A percentile compares a stretch with the other conserved stretches of the same genome.
Conservation (phyloP, 768 basidiomycete species). For the Xerocomellus amylosporus region DNA sequence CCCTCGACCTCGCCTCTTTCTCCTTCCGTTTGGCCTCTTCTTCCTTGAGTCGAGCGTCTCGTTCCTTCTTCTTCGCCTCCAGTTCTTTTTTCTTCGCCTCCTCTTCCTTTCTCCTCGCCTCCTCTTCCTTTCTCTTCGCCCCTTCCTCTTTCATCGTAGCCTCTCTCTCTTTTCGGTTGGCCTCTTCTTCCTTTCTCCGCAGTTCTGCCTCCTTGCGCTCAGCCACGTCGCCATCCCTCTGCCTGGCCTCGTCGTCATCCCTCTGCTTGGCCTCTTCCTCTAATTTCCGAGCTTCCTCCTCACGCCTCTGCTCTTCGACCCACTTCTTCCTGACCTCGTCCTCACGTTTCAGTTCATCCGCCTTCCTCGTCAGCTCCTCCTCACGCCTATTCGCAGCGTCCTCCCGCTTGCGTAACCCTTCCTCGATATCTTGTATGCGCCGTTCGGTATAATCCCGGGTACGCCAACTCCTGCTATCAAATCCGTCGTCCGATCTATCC, state of each 20-base stretch:
- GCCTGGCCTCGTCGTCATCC: constrained; percentile 25
- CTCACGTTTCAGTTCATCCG: constrained; percentile 35
- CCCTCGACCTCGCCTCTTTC: constrained; percentile 19
- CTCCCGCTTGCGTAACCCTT: constrained; percentile 31
- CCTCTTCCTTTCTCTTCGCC: constrained; percentile 24
- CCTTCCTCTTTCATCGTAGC: constrained; percentile 26
- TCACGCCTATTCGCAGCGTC: constrained; percentile 35
- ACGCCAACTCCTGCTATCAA: constrained; percentile 32
- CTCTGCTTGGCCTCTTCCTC: constrained; percentile 29
- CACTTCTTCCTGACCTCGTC: constrained; percentile 26
- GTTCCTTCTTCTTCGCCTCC: constrained; percentile 18
- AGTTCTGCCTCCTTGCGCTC: constrained; percentile 29
- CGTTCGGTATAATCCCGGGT: constrained; percentile 32
- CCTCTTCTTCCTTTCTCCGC: constrained; percentile 34
- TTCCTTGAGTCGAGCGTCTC: constrained; percentile 18
- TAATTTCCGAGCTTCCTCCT: constrained; percentile 25
- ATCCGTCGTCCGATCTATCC: constrained; percentile 29
- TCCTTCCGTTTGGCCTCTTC: constrained; percentile 32
- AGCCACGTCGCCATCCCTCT: constrained; percentile 23
- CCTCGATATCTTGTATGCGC: constrained; percentile 33
- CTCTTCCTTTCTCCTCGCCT: constrained; percentile 30
- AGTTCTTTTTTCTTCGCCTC: constrained; percentile 32
- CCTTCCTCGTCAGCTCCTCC: constrained; percentile 34
- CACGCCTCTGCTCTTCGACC: constrained; percentile 28
- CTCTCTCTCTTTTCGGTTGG: constrained; percentile 29